Base-by-base conservation (phyloP, 1,139 yeast species). In the Scheffersomyces insectosa region DNA sequence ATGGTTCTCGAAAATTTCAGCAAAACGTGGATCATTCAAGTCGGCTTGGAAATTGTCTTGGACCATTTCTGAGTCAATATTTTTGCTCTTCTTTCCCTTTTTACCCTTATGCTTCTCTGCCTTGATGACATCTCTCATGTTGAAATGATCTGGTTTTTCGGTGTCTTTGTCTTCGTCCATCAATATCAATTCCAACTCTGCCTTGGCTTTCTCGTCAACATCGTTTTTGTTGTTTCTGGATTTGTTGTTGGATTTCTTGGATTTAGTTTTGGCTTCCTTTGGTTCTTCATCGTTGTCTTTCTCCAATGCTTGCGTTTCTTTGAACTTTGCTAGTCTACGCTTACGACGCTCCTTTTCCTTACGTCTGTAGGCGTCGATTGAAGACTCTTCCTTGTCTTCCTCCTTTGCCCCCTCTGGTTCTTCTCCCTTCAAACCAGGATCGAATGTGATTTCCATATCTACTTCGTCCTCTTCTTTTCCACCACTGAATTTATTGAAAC, bases 391-490 rank as follows among this genome's bases (percentile, higher is more conserved):
- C 6, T 68, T 72, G 13, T 60, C 71, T 38, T 67, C 71, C 3
- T 55, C 66, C 11, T 57, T 58, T 16, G 41, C 58, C 48, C 40
- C 57, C 60, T 41, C 58, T 58, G 60, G 25, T 53, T 45, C 44
- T 6, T 51, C 65, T n/a, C 75, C 85, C 36, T 77, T 79, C 40
- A 89, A 67, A 5, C 91, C 97, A 2, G 99, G 97, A 33, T 91
- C 89, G 65, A 95, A 95, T 0, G 98, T 90, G 53, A 95, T 88
- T 62, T 93, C 98, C 90, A 93, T 86, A 59, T 91, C 98, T 12
- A 88, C 85, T 28, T 79, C 78, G 3, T 70, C 79, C 5, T 68
- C 73, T 2, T 50, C 59, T 3, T 45, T 63, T 59, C 20, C 48
- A 50, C 56, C 63, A 23, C 66, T 25, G 40, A 69, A 64, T 20